A percentile compares a stretch with the other conserved stretches of the same genome.
These are phyloP conservation scores for Fusarium sp. DNA, from an alignment of 2,329 filamentous ascomycete genomes.

Conservation along the genomic window DNA sequence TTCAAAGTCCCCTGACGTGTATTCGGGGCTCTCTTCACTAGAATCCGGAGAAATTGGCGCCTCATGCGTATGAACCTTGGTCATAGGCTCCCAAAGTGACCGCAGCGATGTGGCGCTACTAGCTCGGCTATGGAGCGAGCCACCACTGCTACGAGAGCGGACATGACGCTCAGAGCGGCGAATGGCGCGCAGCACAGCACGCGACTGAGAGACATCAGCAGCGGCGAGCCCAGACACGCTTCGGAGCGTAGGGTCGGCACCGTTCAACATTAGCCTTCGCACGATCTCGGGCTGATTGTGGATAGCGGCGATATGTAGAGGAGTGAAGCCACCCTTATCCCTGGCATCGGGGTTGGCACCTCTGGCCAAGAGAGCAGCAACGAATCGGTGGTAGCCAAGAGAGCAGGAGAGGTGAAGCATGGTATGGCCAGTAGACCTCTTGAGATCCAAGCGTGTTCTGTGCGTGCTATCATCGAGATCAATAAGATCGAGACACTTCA, in stretches of 20 bases:
- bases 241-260: constrained; percentile 75
- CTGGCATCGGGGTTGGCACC: constrained; percentile 79
- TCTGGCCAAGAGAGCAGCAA: constrained; percentile 77
- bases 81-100: constrained; percentile 70
- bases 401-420: constrained; percentile 83
- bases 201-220: constrained; percentile 74
- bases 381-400: constrained; percentile 77
- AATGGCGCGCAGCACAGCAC: constrained; percentile 70
- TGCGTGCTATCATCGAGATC: constrained; percentile 79
- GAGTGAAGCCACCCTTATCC: constrained; percentile 82
- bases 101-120: constrained; percentile 73
- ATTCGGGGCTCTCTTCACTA: constrained; percentile 55
- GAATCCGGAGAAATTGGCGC: constrained; percentile 54
- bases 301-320: constrained; percentile 82
- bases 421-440: constrained; percentile 74
- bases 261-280: constrained; percentile 74
- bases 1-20: constrained; percentile 56
- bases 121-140: constrained; percentile 66
- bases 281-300: constrained; percentile 80
- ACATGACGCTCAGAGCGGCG: constrained; percentile 68
- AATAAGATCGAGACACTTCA: constrained; percentile 80
- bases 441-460: constrained; percentile 72
- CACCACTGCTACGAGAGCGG: constrained; percentile 74
- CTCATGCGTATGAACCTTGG: constrained; percentile 46
- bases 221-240: constrained; percentile 76